These are phyloP conservation scores for Davidsoniella virescens DNA, from an alignment of 2,329 filamentous ascomycete genomes.

Conservation along the genomic window DNA sequence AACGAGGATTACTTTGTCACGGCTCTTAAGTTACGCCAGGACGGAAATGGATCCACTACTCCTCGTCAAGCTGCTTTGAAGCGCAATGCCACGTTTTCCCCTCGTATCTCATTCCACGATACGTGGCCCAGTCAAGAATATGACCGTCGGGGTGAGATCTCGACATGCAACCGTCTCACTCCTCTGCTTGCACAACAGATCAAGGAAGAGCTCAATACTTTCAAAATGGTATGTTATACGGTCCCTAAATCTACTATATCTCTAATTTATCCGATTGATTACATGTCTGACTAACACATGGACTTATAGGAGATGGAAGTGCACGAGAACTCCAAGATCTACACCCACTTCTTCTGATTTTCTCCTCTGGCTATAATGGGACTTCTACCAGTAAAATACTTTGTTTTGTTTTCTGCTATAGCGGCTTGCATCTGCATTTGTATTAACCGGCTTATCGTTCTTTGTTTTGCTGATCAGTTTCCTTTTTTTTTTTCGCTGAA, in stretches of 20 bases:
- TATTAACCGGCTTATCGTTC: background rate
- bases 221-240: constrained; percentile 72
- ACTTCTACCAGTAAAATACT: constrained; percentile 6
- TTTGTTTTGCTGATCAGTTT: constrained; percentile 14
- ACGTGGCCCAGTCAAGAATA: constrained; percentile 95
- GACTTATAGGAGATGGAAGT: constrained; percentile 86
- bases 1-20: constrained; percentile 85
- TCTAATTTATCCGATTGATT: background rate
- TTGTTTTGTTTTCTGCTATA: background rate
- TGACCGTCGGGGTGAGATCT: constrained; percentile 86
- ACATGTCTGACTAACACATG: background rate
- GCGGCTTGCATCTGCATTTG: constrained; percentile 1
- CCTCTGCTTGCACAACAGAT: constrained; percentile 97
- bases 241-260: background rate
- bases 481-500: constrained; percentile 16
- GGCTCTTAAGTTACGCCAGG: constrained; percentile 53
- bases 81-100: constrained; percentile 64
- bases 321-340: constrained; percentile 95
- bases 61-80: constrained; percentile 46
- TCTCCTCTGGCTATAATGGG: constrained; percentile 16
- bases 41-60: constrained; percentile 68
- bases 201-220: constrained; percentile 97
- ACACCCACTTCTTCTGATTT: constrained; percentile 98
- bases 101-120: constrained; percentile 85
- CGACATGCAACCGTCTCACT: constrained; percentile 93